These are phyloP conservation scores for Haematococcus sp. DNA, from an alignment of 139 green algal genomes.

Conservation along the genomic window DNA sequence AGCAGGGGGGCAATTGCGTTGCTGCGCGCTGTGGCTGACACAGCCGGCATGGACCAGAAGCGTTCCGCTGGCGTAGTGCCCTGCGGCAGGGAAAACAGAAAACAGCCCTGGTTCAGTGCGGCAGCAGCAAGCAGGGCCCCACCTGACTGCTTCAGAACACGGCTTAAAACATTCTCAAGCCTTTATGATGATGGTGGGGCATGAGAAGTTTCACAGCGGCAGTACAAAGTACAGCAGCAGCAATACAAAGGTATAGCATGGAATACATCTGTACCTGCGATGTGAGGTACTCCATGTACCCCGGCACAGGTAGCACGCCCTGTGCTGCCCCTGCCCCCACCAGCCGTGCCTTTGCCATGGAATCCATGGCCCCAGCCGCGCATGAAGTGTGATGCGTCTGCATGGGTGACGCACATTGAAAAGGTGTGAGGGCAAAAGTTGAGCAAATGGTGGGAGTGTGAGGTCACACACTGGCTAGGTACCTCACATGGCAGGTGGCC, in stretches of 20 bases:
- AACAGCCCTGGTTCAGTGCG: too few species aligned
- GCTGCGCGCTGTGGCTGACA: conserved; percentile 24
- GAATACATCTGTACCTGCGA: not conserved
- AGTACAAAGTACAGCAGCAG: not conserved
- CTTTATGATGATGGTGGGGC: too few species aligned
- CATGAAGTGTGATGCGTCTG: not conserved
- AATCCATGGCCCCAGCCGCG: not conserved
- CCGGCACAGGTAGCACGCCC: conserved; percentile 7
- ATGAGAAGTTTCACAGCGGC: too few species aligned
- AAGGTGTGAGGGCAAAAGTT: too few species aligned
- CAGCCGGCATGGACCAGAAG: conserved; percentile 22
- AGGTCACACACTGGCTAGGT: too few species aligned
- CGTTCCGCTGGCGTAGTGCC: conserved; percentile 27
- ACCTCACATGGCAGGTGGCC: too few species aligned
- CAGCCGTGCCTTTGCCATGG: not conserved
- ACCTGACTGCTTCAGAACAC: too few species aligned
- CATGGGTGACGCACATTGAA: conserved; percentile 13
- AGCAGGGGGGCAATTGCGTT: conserved; percentile 28
- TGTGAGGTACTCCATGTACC: conserved; percentile 12
- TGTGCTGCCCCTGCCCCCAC: not conserved
- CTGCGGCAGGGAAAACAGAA: too few species aligned
- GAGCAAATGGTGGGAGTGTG: too few species aligned
- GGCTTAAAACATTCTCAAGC: too few species aligned
- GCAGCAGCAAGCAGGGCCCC: too few species aligned
- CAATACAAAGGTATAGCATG: not conserved